Conservation (phyloP, 768 basidiomycete genomes). For the Grammothele lineata region DNA sequence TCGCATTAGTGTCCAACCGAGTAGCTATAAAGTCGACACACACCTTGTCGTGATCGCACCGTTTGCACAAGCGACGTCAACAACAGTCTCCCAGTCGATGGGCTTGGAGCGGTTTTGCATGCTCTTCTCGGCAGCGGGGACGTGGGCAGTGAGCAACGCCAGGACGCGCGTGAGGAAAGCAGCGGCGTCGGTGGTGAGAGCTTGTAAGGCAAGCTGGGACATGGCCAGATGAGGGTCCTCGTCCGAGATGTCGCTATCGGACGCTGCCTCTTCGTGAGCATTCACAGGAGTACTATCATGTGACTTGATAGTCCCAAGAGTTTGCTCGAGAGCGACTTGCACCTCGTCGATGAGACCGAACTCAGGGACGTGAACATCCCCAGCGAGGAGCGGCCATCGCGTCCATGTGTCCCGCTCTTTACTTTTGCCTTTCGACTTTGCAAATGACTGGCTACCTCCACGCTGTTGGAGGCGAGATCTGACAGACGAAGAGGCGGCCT, state of each 20-base stretch:
- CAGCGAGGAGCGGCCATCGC: constrained; percentile 64
- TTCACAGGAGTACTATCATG: too few species aligned
- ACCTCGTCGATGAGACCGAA: constrained; percentile 73
- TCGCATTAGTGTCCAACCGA: too few species aligned
- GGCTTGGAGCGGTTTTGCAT: constrained; percentile 63
- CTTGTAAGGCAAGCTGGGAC: constrained; percentile 27
- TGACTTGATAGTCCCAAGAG: constrained; percentile 22
- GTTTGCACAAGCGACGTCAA: constrained; percentile 45
- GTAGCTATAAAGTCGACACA: constrained; percentile 5
- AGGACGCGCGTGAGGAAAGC: constrained; percentile 49
- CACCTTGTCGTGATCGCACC: constrained; percentile 29
- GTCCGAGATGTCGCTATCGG: background rate
- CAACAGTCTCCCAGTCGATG: constrained; percentile 60
- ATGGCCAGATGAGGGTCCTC: constrained; percentile 28
- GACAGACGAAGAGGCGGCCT: background rate
- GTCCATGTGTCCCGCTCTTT: constrained; percentile 55
- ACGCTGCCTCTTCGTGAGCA: too few species aligned
- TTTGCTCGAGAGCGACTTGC: constrained; percentile 38
- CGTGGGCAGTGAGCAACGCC: constrained; percentile 49
- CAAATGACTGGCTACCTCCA: constrained; percentile 2
- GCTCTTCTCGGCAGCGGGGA: constrained; percentile 50
- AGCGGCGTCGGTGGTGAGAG: constrained; percentile 41
- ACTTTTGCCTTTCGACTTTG: constrained; percentile 22
- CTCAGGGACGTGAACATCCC: constrained; percentile 62
- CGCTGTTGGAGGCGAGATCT: background rate